Conservation (phyloP, 2,329 filamentous ascomycete genomes). For the Ophiocordyceps polyrhachis-furcata region DNA sequence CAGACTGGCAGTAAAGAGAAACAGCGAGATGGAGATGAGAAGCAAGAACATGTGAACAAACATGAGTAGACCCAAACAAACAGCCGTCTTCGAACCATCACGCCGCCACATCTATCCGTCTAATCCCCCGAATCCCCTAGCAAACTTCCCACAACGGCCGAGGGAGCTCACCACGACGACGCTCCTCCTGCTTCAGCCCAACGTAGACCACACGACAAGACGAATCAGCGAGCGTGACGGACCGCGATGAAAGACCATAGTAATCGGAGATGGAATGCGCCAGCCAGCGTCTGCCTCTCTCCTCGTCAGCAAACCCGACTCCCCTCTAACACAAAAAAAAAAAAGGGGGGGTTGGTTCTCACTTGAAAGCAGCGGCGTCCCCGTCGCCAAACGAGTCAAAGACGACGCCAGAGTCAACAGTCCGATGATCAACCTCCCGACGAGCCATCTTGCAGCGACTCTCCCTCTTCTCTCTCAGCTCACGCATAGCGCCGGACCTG, state of each 20-base stretch:
- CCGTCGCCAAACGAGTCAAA: constrained; percentile 66
- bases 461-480: constrained; percentile 18
- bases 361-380: constrained; percentile 66
- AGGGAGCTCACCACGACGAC: constrained; percentile 24
- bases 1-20: no score
- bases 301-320: background rate
- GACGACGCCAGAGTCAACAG: constrained; percentile 45
- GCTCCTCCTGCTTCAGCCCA: constrained; percentile 37
- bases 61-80: no score
- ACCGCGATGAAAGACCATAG: constrained; percentile 75
- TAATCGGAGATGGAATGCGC: constrained; percentile 85
- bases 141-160: constrained; percentile 46
- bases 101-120: no score
- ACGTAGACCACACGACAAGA: constrained; percentile 68
- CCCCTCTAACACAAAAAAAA: background rate
- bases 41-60: no score
- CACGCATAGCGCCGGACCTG: constrained; percentile 39
- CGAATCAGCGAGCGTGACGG: constrained; percentile 52
- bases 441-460: constrained; percentile 27
- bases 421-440: constrained; percentile 37
- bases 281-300: constrained; percentile 56
- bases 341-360: constrained; percentile 15
- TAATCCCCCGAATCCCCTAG: constrained; percentile 11
- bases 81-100: no score
- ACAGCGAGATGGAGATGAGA: no score